Conservation (phyloP, 2,329 filamentous ascomycete species). For the Diaporthe vaccinii region DNA sequence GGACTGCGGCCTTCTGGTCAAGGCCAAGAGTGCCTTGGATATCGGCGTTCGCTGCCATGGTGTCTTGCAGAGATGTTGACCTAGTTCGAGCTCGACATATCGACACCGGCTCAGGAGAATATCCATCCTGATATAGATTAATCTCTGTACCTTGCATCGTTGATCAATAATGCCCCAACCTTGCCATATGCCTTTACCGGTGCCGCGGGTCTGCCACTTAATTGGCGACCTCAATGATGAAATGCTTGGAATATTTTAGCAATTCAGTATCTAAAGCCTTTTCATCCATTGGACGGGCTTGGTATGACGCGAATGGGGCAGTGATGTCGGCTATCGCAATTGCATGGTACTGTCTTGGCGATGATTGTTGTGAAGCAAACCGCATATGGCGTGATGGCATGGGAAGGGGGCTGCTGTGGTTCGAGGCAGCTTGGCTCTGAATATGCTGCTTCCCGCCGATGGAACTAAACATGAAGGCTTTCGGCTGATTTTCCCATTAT, state of each 20-base stretch:
- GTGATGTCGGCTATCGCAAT: not conserved
- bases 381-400: conserved; percentile 15
- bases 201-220: not conserved
- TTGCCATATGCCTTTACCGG: not conserved
- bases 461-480: not conserved
- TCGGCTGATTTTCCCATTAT: not conserved
- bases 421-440: not conserved
- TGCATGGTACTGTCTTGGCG: conserved; percentile 18
- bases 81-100: not conserved
- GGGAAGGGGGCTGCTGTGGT: not conserved
- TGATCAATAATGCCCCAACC: not conserved
- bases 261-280: not conserved
- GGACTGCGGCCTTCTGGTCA: not conserved
- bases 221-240: conserved; percentile 22
- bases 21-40: not conserved
- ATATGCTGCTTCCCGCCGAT: not conserved
- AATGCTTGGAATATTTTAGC: conserved; percentile 19
- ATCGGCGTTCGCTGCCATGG: not conserved
- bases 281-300: not conserved
- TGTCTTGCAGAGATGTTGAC: not conserved
- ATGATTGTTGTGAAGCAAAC: not conserved
- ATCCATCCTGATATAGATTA: not conserved
- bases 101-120: not conserved
- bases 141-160: not conserved
- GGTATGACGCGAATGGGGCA: conserved; percentile 16